A percentile compares a stretch with the other conserved stretches of the same genome.
These are phyloP conservation scores for Leccinum fuscescens DNA, from an alignment of 1,284 basidiomycete genomes.

Conservation along the genomic window DNA sequence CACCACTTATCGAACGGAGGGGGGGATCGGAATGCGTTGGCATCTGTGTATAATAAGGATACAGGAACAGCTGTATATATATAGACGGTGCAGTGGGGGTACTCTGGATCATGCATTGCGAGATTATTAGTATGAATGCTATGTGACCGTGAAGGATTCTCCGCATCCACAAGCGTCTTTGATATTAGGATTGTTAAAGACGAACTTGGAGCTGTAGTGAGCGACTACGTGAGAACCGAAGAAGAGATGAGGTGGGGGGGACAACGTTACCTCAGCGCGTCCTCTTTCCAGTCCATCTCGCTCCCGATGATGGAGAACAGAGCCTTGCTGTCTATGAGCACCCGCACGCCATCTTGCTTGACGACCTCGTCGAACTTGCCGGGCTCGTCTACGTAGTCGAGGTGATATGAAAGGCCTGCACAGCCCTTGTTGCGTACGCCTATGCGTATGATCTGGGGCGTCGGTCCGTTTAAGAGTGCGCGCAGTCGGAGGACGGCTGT, in stretches of 20 bases:
- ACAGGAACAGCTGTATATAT: conserved; percentile 21
- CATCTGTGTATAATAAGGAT: conserved; percentile 27
- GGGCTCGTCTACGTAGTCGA: conserved; percentile 92
- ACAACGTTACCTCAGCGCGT: conserved; percentile 68
- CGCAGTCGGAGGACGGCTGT: conserved; percentile 74
- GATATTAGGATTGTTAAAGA: conserved; percentile 88
- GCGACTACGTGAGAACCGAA: neutral
- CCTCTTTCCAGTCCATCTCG: conserved; percentile 99
- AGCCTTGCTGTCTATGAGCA: conserved; percentile 96
- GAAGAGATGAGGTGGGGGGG: neutral
- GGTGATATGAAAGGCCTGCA: conserved; percentile 94
- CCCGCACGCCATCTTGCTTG: conserved; percentile 89
- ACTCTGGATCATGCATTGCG: conserved; percentile 9
- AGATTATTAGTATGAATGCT: conserved; percentile 15
- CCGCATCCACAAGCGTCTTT: conserved; percentile 95
- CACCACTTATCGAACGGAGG: conserved; percentile 14
- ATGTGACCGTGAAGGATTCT: conserved; percentile 77
- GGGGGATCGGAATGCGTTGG: neutral
- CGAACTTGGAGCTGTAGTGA: conserved; percentile 75
- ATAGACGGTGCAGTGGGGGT: conserved; percentile 12
- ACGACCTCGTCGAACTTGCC: conserved; percentile 98
- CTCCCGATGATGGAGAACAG: conserved; percentile 98
- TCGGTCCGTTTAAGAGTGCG: conserved; percentile 70
- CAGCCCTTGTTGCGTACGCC: conserved; percentile 99
- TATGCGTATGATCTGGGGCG: conserved; percentile 92